These are phyloP conservation scores for Saturnispora silvae DNA, from an alignment of 805 yeast species.

Conservation along the genomic window DNA sequence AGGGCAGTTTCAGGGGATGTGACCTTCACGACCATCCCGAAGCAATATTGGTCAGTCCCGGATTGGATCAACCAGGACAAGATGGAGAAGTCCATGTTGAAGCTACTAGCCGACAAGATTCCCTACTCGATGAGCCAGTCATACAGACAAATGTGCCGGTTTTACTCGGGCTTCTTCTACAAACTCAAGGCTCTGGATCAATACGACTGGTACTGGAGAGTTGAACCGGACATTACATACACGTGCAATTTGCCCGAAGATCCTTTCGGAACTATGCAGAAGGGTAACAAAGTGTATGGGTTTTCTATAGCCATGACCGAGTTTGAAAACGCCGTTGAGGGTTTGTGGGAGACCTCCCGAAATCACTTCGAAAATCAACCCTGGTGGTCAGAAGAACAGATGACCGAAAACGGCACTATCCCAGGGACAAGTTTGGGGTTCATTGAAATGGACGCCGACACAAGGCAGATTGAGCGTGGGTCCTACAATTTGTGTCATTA, in stretches of 20 bases:
- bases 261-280: slow-evolving; percentile 38
- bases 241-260: slow-evolving; percentile 41
- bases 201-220: slow-evolving; percentile 50
- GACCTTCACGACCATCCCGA: slow-evolving; percentile 33
- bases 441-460: slow-evolving; percentile 34
- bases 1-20: slow-evolving; percentile 31
- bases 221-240: slow-evolving; percentile 41
- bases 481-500: slow-evolving; percentile 46
- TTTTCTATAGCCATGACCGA: slow-evolving; percentile 42
- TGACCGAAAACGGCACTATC: slow-evolving; percentile 14
- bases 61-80: slow-evolving; percentile 27
- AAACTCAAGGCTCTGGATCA: slow-evolving; percentile 33
- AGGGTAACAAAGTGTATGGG: slow-evolving; percentile 36
- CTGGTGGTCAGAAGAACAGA: slow-evolving; percentile 4
- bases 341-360: slow-evolving; percentile 38
- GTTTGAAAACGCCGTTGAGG: slow-evolving; percentile 34
- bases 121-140: slow-evolving; percentile 50
- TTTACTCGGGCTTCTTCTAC: slow-evolving; percentile 42
- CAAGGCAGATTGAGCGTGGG: slow-evolving; percentile 30
- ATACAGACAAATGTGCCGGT: slow-evolving; percentile 62
- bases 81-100: slow-evolving; percentile 23
- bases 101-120: slow-evolving; percentile 25
- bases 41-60: slow-evolving; percentile 40
- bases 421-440: slow-evolving; percentile 32
- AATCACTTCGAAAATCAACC: slow-evolving; percentile 27